Conservation (phyloP, 2,329 filamentous ascomycete species). For the Clonostachys solani region DNA sequence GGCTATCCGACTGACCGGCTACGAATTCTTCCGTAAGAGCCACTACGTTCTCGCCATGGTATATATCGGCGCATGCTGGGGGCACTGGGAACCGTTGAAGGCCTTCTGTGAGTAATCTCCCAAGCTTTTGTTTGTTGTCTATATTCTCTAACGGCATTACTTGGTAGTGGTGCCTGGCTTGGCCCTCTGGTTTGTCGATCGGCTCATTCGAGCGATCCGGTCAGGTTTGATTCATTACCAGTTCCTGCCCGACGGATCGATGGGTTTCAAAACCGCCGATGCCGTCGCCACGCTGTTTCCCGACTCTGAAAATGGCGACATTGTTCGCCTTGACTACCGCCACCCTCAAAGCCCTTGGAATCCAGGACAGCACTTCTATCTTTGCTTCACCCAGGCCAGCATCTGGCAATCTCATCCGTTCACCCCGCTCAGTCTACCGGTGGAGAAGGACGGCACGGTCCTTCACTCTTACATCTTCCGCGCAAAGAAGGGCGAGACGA, state of each 20-base stretch:
- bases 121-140: constrained; percentile 19
- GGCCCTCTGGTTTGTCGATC: constrained; percentile 55
- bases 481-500: constrained; percentile 55
- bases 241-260: background rate
- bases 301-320: constrained; percentile 51
- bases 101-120: constrained; percentile 44
- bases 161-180: constrained; percentile 35
- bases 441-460: constrained; percentile 28
- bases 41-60: constrained; percentile 71
- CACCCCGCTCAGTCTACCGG: constrained; percentile 54
- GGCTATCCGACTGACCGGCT: constrained; percentile 63
- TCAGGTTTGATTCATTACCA: constrained; percentile 35
- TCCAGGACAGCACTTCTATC: constrained; percentile 67
- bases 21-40: constrained; percentile 72
- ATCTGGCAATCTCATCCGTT: constrained; percentile 73
- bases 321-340: constrained; percentile 62
- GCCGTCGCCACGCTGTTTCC: constrained; percentile 39
- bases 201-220: constrained; percentile 47
- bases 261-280: constrained; percentile 6
- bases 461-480: constrained; percentile 54
- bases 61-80: constrained; percentile 72
- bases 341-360: constrained; percentile 58
- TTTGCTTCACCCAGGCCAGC: constrained; percentile 61
- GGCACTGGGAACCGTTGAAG: constrained; percentile 60
- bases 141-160: no score